A percentile compares a stretch with the other conserved stretches of the same genome.
These are phyloP conservation scores for Kitagawia praeruptora DNA, from an alignment of 129 eudicot genomes.

Conservation along the genomic window DNA sequence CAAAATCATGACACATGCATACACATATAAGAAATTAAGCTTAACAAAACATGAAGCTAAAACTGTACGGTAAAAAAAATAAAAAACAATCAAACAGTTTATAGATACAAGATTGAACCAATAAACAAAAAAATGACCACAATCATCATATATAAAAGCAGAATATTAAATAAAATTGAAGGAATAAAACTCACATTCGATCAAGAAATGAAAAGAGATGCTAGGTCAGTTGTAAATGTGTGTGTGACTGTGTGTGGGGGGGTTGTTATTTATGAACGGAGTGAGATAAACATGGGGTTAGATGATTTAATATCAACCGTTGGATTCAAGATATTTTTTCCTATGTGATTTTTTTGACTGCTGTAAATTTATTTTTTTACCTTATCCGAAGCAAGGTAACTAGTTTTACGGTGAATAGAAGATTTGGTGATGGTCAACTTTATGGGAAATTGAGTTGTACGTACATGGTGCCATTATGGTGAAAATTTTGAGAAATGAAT, in stretches of 20 bases:
- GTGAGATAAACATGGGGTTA: neutral
- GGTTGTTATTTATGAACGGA: neutral
- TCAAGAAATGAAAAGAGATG: neutral
- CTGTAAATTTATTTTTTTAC: neutral
- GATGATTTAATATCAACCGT: neutral
- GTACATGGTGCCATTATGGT: too few relatives aligned
- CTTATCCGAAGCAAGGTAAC: neutral
- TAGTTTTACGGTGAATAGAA: neutral
- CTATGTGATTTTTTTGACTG: neutral
- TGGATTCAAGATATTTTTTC: neutral
- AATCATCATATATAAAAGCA: neutral
- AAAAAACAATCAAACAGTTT: too few relatives aligned
- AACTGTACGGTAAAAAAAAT: neutral
- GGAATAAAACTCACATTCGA: neutral
- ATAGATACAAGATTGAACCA: neutral
- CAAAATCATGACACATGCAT: neutral
- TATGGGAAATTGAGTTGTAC: too few relatives aligned
- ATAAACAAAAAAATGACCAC: too few relatives aligned
- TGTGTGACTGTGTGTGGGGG: neutral
- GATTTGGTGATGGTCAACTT: neutral
- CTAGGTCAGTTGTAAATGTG: neutral
- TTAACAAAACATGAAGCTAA: neutral
- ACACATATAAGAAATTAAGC: neutral
- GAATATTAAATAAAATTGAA: too few relatives aligned
- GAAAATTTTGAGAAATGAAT: too few relatives aligned